phyloP scores from a whole-genome alignment of 257 asterid genomes.

The Lycium barbarum region DNA sequence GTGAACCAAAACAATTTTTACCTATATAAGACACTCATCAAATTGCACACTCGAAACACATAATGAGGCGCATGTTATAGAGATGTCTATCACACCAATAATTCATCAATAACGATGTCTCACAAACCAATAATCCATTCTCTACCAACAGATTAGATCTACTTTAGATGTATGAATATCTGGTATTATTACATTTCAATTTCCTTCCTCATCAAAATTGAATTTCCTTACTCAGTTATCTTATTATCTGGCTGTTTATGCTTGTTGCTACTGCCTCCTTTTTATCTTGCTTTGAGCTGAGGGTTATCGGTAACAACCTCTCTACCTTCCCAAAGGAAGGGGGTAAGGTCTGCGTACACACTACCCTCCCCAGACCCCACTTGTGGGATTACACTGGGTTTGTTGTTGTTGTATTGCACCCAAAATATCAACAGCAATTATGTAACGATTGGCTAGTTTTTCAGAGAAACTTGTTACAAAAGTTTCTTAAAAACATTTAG shows the following conservation, averaged over 20 bases:
- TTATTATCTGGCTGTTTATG: too few relatives aligned
- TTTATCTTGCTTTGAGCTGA: too few relatives aligned
- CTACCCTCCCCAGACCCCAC: too few relatives aligned
- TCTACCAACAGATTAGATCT: constrained; percentile 5
- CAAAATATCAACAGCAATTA: not conserved
- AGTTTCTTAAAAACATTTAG: not conserved
- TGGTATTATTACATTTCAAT: constrained; percentile 19
- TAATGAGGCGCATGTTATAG: not conserved
- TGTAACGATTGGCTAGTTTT: not conserved
- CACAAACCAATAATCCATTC: not conserved
- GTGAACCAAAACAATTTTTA: not conserved
- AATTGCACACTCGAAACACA: constrained; percentile 6
- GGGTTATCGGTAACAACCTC: too few relatives aligned
- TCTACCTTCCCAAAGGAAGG: too few relatives aligned
- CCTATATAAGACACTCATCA: constrained; percentile 4
- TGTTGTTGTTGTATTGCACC: not conserved
- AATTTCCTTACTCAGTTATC: too few relatives aligned
- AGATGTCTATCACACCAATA: not conserved
- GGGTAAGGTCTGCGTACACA: too few relatives aligned
- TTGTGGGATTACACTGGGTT: too few relatives aligned
- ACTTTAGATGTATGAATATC: not conserved
- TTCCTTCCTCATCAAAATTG: not conserved
- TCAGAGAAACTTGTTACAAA: constrained; percentile 11
- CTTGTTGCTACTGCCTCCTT: too few relatives aligned
- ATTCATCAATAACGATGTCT: constrained; percentile 1